Base-by-base conservation (phyloP, 345 rosid genomes). In the Pistacia vera region DNA sequence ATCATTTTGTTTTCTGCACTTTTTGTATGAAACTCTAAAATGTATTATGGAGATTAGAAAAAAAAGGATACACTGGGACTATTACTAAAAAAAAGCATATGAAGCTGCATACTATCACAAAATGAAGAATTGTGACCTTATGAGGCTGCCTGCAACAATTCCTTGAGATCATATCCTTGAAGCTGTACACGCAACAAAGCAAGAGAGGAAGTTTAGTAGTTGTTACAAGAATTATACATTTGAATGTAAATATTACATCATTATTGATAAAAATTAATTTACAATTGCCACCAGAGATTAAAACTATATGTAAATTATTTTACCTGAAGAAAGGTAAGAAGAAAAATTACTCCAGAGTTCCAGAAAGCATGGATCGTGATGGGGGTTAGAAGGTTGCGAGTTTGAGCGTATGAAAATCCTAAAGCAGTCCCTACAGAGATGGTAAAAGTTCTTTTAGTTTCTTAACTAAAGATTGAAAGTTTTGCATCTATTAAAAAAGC, bases 241-340 rank as follows among this genome's bases (percentile, higher is more conserved):
- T 33, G 4, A 9, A 33, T 6, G 14, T 51, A 8, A 13, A 22
- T 74, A 52, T 33, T 9, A 49, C 33, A 46, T 25, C 8, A 18
- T 0, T 36, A 11, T 17, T 22, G 17, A 66, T 10, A 17, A 66
- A 36, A 57, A 13, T 17, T 20, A 13, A 14, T 11, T 12, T 41
- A 33, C 28, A 52, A 20, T 54, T 4, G 13, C 54, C 25, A 11
- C 5, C 8, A 13, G 17, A 58, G 57, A 35, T 11, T 57, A 14
- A 25, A 25, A 0, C 25, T 25, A 25, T 30, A 61, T 4, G 16
- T 16, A 28, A 28, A 12, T 48, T 59, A 48, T 28, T 68, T 49
- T 85, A 93, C 99, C 97, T 88, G 95, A 88, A 96, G 93, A 68
- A 91, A 90, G 70, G 98, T 92, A 25, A 93, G 97, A 61, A 93